phyloP scores from a whole-genome alignment of 495 filamentous ascomycete species.

The Aspergillus affinis region DNA sequence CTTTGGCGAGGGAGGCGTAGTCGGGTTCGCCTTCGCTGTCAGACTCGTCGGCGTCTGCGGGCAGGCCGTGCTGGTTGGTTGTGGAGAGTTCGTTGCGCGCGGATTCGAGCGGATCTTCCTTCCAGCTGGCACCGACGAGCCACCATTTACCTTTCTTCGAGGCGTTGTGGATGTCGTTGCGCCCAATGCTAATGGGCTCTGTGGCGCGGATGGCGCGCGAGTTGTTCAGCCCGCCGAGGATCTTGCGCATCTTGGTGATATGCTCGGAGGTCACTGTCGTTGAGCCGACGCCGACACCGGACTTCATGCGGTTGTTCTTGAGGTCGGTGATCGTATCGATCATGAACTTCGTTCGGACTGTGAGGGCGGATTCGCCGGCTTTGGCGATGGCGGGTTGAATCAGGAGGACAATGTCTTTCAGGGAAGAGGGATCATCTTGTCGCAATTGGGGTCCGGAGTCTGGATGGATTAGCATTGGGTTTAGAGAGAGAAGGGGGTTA shows the following conservation, averaged over 20 bases:
- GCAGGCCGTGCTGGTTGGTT: constrained; percentile 5
- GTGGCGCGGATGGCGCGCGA: constrained; percentile 64
- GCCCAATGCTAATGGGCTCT: constrained; percentile 78
- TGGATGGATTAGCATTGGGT: constrained; percentile 18
- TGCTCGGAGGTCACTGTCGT: constrained; percentile 68
- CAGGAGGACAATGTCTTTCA: constrained; percentile 85
- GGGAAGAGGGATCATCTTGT: constrained; percentile 83
- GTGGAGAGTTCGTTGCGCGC: constrained; percentile 38
- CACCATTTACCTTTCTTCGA: constrained; percentile 96
- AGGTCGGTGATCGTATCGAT: constrained; percentile 92
- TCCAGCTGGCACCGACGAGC: constrained; percentile 93
- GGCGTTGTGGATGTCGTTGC: constrained; percentile 76
- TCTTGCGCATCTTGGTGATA: constrained; percentile 80
- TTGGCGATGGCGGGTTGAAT: constrained; percentile 70
- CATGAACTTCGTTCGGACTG: constrained; percentile 95
- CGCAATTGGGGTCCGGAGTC: constrained; percentile 77
- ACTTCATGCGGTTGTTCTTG: constrained; percentile 89
- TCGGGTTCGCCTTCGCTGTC: constrained; percentile 61
- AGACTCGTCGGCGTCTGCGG: constrained; percentile 19
- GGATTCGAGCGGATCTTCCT: constrained; percentile 44
- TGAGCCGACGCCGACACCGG: constrained; percentile 49
- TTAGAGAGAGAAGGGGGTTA: neutral
- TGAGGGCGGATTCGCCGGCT: constrained; percentile 66
- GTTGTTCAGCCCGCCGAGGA: constrained; percentile 68
- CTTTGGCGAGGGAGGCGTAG: constrained; percentile 69